A percentile compares a stretch with the other conserved stretches of the same genome.
phyloP scores from a whole-genome alignment of 2,329 filamentous ascomycete genomes.

The Aureobasidium sp. region DNA sequence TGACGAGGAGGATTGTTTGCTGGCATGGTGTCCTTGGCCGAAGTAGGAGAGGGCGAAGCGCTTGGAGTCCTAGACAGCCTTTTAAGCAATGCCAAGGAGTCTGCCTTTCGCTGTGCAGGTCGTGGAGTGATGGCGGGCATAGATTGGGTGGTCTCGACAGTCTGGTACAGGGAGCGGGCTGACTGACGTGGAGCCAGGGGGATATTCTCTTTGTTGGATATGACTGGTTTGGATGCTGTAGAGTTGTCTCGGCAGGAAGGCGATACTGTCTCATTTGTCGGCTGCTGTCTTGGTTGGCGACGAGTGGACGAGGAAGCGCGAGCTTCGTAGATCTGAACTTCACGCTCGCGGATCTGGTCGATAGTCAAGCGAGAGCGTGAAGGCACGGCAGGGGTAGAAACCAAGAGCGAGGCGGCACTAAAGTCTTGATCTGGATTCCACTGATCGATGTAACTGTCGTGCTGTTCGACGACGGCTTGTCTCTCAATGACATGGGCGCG shows the following conservation, averaged over 20 bases:
- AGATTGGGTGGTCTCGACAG: conserved; percentile 27
- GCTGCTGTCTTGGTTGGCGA: background rate
- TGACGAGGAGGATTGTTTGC: background rate
- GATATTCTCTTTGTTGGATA: conserved; percentile 26
- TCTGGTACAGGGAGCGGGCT: conserved; percentile 25
- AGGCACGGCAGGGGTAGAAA: conserved; percentile 39
- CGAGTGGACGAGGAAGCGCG: conserved; percentile 17
- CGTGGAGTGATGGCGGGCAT: background rate
- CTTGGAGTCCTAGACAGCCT: conserved; percentile 41
- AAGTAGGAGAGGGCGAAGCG: conserved; percentile 38
- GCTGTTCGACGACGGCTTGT: conserved; percentile 21
- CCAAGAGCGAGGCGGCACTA: conserved; percentile 39
- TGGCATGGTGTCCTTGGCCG: conserved; percentile 11
- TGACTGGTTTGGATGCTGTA: conserved; percentile 21
- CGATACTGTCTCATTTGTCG: conserved; percentile 9
- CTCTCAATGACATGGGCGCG: conserved; percentile 19
- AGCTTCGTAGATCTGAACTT: conserved; percentile 34
- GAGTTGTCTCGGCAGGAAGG: background rate
- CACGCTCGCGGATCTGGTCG: conserved; percentile 38
- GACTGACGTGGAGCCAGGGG: conserved; percentile 13
- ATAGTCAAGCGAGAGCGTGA: conserved; percentile 31
- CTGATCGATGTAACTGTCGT: conserved; percentile 19
- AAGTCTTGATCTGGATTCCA: conserved; percentile 38
- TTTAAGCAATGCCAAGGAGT: conserved; percentile 41
- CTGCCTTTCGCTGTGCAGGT: conserved; percentile 30